These are phyloP conservation scores for Conticribra guillardii DNA, from an alignment of 108 stramenopile species.

Conservation along the genomic window DNA sequence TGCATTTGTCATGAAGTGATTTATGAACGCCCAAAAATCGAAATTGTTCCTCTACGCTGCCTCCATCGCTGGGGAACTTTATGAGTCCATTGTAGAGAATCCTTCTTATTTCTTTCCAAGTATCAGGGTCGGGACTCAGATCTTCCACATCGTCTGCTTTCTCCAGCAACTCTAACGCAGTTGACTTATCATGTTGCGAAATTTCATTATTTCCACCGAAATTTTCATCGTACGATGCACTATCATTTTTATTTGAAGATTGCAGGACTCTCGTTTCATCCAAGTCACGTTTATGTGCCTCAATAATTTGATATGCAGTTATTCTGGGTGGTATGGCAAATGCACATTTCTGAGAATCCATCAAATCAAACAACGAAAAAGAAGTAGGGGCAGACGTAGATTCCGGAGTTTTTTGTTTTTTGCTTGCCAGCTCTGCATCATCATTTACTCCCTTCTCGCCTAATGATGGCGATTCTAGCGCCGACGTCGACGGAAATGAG, in stretches of 20 bases:
- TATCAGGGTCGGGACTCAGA: conserved; percentile 35
- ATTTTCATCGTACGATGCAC: not conserved
- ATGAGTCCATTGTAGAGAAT: conserved; percentile 37
- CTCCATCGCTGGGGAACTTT: not conserved
- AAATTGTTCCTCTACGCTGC: not conserved
- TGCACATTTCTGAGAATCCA: conserved; percentile 40
- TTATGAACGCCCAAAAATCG: conserved; percentile 39
- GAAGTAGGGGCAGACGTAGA: conserved; percentile 21
- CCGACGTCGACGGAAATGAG: not conserved
- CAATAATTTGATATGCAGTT: conserved; percentile 29
- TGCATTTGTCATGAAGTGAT: conserved; percentile 32
- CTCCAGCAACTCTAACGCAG: conserved; percentile 42
- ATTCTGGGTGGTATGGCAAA: conserved; percentile 35
- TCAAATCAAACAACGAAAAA: conserved; percentile 50
- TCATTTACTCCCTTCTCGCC: not conserved
- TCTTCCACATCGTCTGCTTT: conserved; percentile 51
- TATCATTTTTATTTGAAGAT: not conserved
- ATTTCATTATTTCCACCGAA: not conserved
- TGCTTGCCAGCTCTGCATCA: not conserved
- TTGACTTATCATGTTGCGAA: not conserved
- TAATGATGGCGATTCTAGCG: not conserved
- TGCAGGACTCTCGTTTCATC: no score
- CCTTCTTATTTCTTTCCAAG: conserved; percentile 31
- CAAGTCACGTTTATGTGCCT: conserved; percentile 19
- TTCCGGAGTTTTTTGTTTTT: conserved; percentile 2